Evolutionary conservation across 2,329 filamentous ascomycete genomes (phyloP), one percentile per base, ranked within the genome.

Genomic region (Whalleya microplaca): DNA sequence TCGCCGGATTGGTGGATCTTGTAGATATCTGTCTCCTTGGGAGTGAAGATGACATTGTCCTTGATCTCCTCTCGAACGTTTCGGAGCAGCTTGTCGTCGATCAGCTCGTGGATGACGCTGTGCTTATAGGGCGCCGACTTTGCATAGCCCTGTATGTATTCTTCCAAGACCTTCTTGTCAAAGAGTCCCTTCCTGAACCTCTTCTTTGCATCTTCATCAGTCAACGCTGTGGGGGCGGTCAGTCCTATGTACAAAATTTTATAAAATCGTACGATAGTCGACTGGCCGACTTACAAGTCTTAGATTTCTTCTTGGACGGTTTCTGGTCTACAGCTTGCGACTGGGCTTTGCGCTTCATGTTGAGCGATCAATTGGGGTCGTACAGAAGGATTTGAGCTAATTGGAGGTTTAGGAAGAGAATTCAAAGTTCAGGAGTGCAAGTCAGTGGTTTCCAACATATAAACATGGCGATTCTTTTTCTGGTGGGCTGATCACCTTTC

Each of bases 1-100:
- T 99, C 95, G 64, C 95, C 95, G 3, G 94, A 98, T 79, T 99
- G 95, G 82, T 97, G 93, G 71, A 99, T 98, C 77, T 96, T 96
- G 84, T 99, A 99, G 68, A 99, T 99, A 74, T 99, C 95, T 46
- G 95, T 99, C 76, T 99, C 95, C 75, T 99, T 99, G 67, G 93
- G 93, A 12, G 95, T 97, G 78, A 99, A 99, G 65, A 91, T 88
- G 65, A 99, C 90, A 71, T 96, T 93, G 65, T 89, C 83, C 74
- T 89, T 88, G 74, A 98, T 94, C 78, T 99, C 95, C 69, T 84
- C 78, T 71, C 95, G 92, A 57, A 99, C 95, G 53, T 85, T 82
- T 69, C 93, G 93, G 45, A 99, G 85, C 18, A 99, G 87, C 46
- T 80, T 75, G 67, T 94, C 89, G 75, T 95, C 81, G 72, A 98